Base-by-base conservation (phyloP, 441 rosid species). In the Bocquillonia castaneifolia region DNA sequence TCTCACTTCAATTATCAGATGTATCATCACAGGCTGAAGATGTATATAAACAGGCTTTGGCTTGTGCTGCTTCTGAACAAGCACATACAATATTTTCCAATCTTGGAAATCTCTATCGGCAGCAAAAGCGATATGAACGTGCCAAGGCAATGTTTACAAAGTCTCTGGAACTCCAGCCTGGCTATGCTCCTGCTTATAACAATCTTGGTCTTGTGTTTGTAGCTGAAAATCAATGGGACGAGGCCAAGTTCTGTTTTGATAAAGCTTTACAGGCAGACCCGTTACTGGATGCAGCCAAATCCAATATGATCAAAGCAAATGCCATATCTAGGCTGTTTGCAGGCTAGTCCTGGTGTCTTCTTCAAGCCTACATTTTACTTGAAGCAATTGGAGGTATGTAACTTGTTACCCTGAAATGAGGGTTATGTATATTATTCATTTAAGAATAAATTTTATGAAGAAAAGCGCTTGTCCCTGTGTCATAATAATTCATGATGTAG, bases 111-210 rank as follows among this genome's bases (percentile, higher is more conserved):
- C 87, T 94, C 32, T 94, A 88, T 37, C 78, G 97, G 59, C 93
- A 82, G 76, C 92, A 80, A 74, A 85, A 79, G 74, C 83, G 87
- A 69, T 94, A 86, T 1, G 93, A 92, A 57, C 84, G 85, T 40
- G 96, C 99, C 66, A 91, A 86, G 74, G 96, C 97, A 56, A 91
- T 91, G 99, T 83, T 91, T 80, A 84, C 95, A 0, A 89, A 89
- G 81, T 83, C 96, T 14, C 88, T 93, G 36, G 90, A 89, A 32
- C 92, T 93, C 61, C 84, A 71, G 61, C 97, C 96, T 1, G 96
- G 96, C 25, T 91, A 94, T 71, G 92, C 99, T 60, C 99, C 96
- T 53, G 97, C 99, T 32, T 88, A 83, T 73, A 94, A 91, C 84
- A 91, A 91, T 76, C 85, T 90, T 4, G 99, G 97, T 26, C 99